Base-by-base conservation (phyloP, 257 asterid genomes). In the Ocimum tenuiflorum region DNA sequence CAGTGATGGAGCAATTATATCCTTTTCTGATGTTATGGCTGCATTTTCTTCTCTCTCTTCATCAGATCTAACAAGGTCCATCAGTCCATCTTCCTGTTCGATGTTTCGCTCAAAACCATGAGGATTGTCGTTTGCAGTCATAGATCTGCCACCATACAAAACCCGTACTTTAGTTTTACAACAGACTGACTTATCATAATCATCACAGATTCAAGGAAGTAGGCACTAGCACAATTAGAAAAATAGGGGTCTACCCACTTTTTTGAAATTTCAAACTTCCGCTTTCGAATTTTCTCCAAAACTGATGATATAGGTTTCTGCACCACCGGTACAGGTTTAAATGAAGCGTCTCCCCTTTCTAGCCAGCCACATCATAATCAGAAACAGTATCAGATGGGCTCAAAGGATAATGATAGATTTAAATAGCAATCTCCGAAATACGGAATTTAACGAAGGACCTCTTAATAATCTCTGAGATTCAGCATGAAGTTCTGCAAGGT, bases 241-340 rank as follows among this genome's bases (percentile, higher is more conserved):
- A 36, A 9, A 24, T n/a, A 29, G 35, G 24, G 22, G 8, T n/a
- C 43, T 53, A 78, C 85, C 29, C 65, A 84, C 98, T 75, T 89
- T 73, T 74, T 86, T 1, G 83, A 71, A 53, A 89, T 61, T 74
- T 89, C 94, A 8, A 90, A 87, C 84, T 92, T 92, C 60, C 99
- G 83, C 79, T 87, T 85, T 72, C 96, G 86, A 35, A 92, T 89
- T 80, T 92, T 92, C 79, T 89, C 95, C 46, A 92, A 70, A 47
- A 92, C 76, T 8, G 95, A 86, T 8, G 97, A 89, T 81, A 92
- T 86, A 13, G 99, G 95, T 68, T 84, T 92, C 43, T 79, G 87
- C 73, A 85, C 88, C 51, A 76, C 75, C 12, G 87, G 86, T 67
- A 76, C 27, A 38, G 95, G 91, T 73, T 77, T 88, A 74, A 92